These are phyloP conservation scores for Picea engelmannii DNA, from an alignment of 83 land plant genomes.

Conservation along the genomic window DNA sequence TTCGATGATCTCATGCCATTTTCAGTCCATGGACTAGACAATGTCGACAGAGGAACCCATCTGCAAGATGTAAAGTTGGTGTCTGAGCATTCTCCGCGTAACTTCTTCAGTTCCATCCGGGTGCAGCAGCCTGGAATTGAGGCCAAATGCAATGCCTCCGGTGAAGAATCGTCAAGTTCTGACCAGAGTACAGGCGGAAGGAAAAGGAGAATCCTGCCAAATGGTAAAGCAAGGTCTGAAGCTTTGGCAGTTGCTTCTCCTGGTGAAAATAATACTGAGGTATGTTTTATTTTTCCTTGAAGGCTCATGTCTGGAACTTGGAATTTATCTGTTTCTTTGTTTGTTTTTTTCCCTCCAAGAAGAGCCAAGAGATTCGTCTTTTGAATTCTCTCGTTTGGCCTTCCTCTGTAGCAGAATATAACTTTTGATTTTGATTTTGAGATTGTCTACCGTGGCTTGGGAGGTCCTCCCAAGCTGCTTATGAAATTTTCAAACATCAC, in stretches of 20 bases:
- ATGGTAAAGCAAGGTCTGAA: background rate
- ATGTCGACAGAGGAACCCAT: background rate
- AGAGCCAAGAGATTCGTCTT: no score
- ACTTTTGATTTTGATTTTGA: no score
- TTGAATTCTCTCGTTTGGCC: no score
- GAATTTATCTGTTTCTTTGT: background rate
- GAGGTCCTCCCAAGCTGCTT: no score
- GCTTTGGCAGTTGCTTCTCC: background rate
- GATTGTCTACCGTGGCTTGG: no score
- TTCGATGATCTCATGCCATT: constrained; percentile 12
- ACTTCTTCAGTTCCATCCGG: background rate
- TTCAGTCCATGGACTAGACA: constrained; percentile 2
- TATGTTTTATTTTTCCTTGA: background rate
- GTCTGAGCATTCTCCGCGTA: background rate
- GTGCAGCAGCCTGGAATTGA: no score
- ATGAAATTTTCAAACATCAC: no score
- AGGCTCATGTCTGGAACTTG: background rate
- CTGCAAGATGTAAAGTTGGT: constrained; percentile 7
- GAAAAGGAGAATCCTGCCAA: constrained; percentile 4
- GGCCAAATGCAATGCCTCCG: background rate
- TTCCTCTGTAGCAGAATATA: no score
- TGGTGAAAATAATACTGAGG: background rate
- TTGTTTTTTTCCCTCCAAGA: background rate
- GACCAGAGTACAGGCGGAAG: constrained; percentile 3
- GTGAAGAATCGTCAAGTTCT: constrained; percentile 12